Evolutionary conservation across 768 basidiomycete genomes (phyloP), one percentile per base, ranked within the genome.

Genomic region (Calocera viscosa): DNA sequence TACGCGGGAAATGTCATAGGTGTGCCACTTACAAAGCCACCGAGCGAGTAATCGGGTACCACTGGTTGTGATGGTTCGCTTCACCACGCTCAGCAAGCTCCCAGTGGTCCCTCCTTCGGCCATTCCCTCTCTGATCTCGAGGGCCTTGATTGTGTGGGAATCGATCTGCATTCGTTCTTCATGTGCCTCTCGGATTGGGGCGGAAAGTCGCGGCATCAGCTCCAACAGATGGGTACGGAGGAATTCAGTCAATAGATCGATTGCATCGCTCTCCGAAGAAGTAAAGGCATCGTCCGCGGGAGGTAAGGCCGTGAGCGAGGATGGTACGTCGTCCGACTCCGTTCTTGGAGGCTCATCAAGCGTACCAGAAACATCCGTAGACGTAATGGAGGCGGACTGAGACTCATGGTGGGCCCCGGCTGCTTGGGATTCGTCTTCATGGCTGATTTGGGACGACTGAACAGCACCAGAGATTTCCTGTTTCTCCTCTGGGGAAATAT

Each of bases 161-260:
- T 94, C 92, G 66, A 94, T 90, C 70, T 91, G 88, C 90, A 94
- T 91, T n/a, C 86, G 80, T 28, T 80, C 77, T 30, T 78, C 73
- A 17, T 74, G 69, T 19, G 75, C 79, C 74, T 92, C 89, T 69
- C 80, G 82, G 47, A 77, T 80, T 0, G 90, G 88, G 28, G 74
- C 72, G 28, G 80, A 78, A 28, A 90, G 80, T 22, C 73, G 72
- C 14, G 91, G 91, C 86, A 88, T 89, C 72, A 87, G 82, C 63
- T 92, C 91, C 71, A 93, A 75, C 28, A 94, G 81, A 71, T 88
- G 86, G 47, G 77, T 78, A 69, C 78, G 82, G 67, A 93, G 79
- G 74, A 84, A 91, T 1, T 77, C 75, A 7, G 86, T 87, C 32
- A 93, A 79, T 16, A 91, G 76, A 53, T 75, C 71, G 68, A 90